Evolutionary conservation across 805 yeast genomes (phyloP), one percentile per base, ranked within the genome.

Genomic region (Lachancea quebecensis): DNA sequence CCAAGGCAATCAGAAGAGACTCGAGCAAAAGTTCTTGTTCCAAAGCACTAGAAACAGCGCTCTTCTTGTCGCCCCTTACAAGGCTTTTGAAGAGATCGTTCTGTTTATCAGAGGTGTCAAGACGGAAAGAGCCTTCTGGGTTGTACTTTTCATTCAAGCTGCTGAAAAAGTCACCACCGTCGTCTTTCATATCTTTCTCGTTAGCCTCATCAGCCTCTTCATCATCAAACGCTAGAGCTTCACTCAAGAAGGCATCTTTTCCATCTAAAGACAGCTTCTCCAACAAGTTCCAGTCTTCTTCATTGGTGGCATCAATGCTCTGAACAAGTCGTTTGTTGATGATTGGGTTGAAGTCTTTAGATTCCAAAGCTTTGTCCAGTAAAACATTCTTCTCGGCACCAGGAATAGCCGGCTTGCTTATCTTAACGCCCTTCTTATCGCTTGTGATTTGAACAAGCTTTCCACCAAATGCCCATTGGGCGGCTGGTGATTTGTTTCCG

Each of bases 401-500:
- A 5, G 62, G 66, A 16, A 70, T 60, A 46, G 25, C 79, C 70
- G 55, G 73, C 56, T 50, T 65, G 12, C 52, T 51, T 21, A 65
- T 60, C 2, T 58, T 59, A 16, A 71, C 72, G 39, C 70, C 68
- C 42, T 65, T 66, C 9, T 72, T 68, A 42, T 66, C 70, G 9
- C 69, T 66, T 32, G 63, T 56, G 28, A 82, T 79, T 10, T 72
- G 64, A 3, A 84, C 90, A 35, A 93, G 63, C 67, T 87, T 88
- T 43, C 96, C 95, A 49, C 99, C 99, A 68, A 89, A 91, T 0
- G 95, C 98, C 73, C 95, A 93, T 16, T 58, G 60, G 2, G 79
- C 70, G 11, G 83, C 96, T 40, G 82, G 73, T 4, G 77, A 72
- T 10, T 88, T 88, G 52, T 83, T 74, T 50, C 78, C 77, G 49